Evolutionary conservation across 148 eudicot genomes (phyloP), one percentile per base, ranked within the genome.

Genomic region (Polygonum aviculare): DNA sequence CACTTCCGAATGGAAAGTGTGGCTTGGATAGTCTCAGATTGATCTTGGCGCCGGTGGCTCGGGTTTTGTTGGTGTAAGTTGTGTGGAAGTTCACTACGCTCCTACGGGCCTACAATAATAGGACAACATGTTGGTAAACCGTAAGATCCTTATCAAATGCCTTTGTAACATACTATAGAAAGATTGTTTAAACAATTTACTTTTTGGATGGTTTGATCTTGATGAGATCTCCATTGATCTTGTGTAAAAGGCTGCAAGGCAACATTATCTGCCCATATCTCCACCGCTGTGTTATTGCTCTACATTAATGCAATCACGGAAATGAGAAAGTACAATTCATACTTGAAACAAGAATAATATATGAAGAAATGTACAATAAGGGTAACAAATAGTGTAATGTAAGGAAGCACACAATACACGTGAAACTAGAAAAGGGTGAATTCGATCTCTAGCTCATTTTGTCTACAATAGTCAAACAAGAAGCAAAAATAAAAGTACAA

Each of bases 241-340:
- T 86, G 36, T n/a, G 93, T 91, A 33, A 93, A 93, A 14, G 93
- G 91, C 77, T 89, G 97, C 11, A 93, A 69, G 0, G 96, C 91
- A 76, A 90, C 73, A 77, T 82, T 91, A 74, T 91, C 92, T 1
- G 79, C 81, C 90, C 87, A 85, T 54, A 91, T 81, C 11, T 92
- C 90, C 16, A 84, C 79, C 2, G 69, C 62, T 48, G 88, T 78
- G 7, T 84, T 78, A 14, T 90, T 75, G 76, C 82, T 87, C 94
- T 91, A 76, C 45, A 81, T 44, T 26, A 9, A 21, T 45, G 16
- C 54, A 19, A 67, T 16, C 19, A 67, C 72, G 36, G 41, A 36
- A 14, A 33, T 15, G 44, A 67, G 19, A 35, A 36, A 22, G 31
- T 26, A 26, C 31, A 26, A 26, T 26, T 26, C 31, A 26, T 26